Evolutionary conservation across 140 eudicot genomes (phyloP).

Genomic region (Flaveria floridana): DNA sequence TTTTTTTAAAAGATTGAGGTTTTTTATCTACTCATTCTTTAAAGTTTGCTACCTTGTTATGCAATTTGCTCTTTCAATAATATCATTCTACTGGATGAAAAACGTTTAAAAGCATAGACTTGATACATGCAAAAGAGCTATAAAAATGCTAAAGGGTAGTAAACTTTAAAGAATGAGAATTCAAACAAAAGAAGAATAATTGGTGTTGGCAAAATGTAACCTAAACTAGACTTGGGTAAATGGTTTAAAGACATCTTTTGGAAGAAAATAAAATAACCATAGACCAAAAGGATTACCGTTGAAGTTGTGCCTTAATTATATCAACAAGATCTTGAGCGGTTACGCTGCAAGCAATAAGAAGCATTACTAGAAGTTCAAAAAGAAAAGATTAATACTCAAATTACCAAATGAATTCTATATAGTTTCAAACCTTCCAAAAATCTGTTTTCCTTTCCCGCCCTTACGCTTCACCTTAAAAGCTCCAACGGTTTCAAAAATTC

Average conservation of each 20-base stretch:
- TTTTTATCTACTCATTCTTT: neutral
- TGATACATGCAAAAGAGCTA: neutral
- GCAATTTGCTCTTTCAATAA: neutral
- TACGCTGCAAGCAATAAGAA: constrained; percentile 51
- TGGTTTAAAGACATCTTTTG: neutral
- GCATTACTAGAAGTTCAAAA: constrained; percentile 22
- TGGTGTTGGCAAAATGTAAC: constrained; percentile 4
- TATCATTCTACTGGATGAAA: neutral
- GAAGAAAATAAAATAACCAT: neutral
- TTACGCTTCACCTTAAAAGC: constrained; percentile 95
- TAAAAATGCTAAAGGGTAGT: neutral
- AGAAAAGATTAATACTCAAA: neutral
- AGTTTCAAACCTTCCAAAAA: constrained; percentile 74
- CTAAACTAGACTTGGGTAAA: neutral
- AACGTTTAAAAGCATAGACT: neutral
- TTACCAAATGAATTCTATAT: neutral
- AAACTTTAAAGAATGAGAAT: too few relatives aligned
- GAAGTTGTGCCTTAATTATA: constrained; percentile 94
- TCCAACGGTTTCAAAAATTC: constrained; percentile 85
- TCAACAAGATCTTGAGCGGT: constrained; percentile 98
- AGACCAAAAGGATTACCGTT: constrained; percentile 52
- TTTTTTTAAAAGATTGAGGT: neutral
- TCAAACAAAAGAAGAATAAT: neutral
- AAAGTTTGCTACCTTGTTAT: neutral
- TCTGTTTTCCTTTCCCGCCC: constrained; percentile 91